Evolutionary conservation across 306 rosid species (phyloP), one percentile per base, ranked within the genome.

Genomic region (Casuarina cunninghamiana): DNA sequence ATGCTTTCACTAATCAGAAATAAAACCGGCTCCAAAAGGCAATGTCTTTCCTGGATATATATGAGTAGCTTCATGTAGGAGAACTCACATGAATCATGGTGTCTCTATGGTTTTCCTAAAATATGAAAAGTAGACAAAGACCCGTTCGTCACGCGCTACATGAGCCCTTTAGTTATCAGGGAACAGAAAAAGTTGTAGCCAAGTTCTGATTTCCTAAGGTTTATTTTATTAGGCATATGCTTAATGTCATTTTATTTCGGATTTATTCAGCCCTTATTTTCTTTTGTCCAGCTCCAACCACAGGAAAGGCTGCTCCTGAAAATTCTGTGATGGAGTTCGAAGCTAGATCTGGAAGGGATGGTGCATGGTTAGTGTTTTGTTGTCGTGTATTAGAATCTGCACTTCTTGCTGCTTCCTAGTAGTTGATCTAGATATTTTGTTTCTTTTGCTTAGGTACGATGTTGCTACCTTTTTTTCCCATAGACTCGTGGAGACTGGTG

Each of bases 341-440:
- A 90, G 99, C 99, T 69, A 96, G 93, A 87, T 96, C 99, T 72
- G 94, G 91, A 76, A 91, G 99, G 82, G 99, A 96, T 86, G 96
- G 97, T 76, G 99, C 99, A 89, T 96, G 99, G 99, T 96, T 75
- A 88, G 81, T 89, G 79, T 80, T 74, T 74, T 80, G 68, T 80
- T 74, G 79, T 79, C 61, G 69, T 79, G 73, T 79, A 71, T 73
- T 75, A 50, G 62, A 80, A 78, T 76, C 80, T 43, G 51, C 19
- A 46, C 53, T 60, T 72, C 55, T 62, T 74, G 21, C 53, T 73
- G 62, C 71, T 69, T 77, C 82, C 69, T 41, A 16, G 42, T 35
- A 58, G 17, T 39, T 53, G 35, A 53, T 78, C 51, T 74, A 46
- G 58, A 53, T n/a, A 51, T 10, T 39, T 68, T 75, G 17, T 79